Evolutionary conservation across 306 rosid species (phyloP), one percentile per base, ranked within the genome.

Genomic region (Pterocarpus santalinus): DNA sequence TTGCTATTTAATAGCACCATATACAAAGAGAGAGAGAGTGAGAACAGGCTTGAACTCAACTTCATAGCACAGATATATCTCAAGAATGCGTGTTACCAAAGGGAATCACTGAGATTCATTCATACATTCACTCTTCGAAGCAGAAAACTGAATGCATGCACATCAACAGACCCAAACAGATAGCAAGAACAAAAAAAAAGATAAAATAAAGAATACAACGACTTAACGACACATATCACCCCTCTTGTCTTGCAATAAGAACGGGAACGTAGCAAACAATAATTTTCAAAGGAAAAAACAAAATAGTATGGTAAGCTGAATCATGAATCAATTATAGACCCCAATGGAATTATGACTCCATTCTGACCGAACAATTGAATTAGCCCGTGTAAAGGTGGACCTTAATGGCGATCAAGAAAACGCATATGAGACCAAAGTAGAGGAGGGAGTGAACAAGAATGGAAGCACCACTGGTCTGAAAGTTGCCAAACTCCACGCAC

Each of bases 401-500:
- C 83, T 67, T 90, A 56, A 93, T 17, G 56, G 97, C 99, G 2
- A 95, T 47, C 69, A 95, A 44, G 82, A 90, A 93, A 30, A 88
- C 56, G 51, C 91, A 93, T 58, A 95, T 57, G 80, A 95, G 95
- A 41, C 72, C 94, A 52, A 93, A 95, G 82, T 91, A 95, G 80
- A 95, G 94, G 7, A 95, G 89, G 4, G 97, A 86, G 36, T 95
- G 99, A 60, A 95, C 76, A 38, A 95, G 75, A 0, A 95, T 91
- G 70, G 97, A 80, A 1, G 95, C 97, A 28, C 88, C 97, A 62
- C 99, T 91, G 0, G 99, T 95, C 34, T 91, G 91, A 53, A 95
- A 95, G 79, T 86, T 87, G 2, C 95, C 97, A 70, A 95, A 95
- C 80, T 95, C 98, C 7, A 95, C 80, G 35, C 86, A 95, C 14